Percentiles rank a stretch among this genome's conserved stretches.
Conservation (phyloP, 2,329 filamentous ascomycete species). For the Berkeleyomyces basicola region DNA sequence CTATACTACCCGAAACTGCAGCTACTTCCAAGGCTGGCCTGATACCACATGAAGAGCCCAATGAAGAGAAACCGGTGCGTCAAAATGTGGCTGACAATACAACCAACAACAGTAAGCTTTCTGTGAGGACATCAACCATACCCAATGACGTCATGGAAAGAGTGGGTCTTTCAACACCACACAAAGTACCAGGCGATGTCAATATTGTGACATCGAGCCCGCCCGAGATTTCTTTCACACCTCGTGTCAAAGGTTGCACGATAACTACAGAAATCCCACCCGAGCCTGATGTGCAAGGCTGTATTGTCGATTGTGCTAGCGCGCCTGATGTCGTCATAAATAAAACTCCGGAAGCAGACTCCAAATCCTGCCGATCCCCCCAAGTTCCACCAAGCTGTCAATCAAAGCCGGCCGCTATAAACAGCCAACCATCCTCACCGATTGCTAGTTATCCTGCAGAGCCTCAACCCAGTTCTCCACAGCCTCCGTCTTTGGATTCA, state of each 20-base stretch:
- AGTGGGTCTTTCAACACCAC: neutral
- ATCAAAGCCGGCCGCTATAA: neutral
- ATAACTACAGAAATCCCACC: neutral
- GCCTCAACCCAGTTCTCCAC: neutral
- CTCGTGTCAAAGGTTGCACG: neutral
- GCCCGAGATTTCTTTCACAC: neutral
- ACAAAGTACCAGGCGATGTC: neutral
- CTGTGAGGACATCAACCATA: neutral
- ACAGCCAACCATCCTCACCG: neutral
- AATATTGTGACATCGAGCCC: neutral
- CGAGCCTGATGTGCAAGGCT: too few relatives aligned
- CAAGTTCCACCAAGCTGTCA: neutral
- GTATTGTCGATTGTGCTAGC: too few relatives aligned
- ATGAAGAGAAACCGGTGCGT: neutral
- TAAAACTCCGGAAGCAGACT: neutral
- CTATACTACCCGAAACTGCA: neutral
- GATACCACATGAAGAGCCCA: neutral
- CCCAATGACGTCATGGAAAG: neutral
- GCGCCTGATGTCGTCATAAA: neutral
- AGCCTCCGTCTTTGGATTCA: neutral
- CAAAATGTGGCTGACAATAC: neutral
- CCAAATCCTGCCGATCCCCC: neutral
- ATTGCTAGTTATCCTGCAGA: neutral
- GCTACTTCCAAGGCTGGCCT: neutral
- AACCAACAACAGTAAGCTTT: neutral